Evolutionary conservation across 495 filamentous ascomycete genomes (phyloP).

Genomic region (Penicillium argentinense): DNA sequence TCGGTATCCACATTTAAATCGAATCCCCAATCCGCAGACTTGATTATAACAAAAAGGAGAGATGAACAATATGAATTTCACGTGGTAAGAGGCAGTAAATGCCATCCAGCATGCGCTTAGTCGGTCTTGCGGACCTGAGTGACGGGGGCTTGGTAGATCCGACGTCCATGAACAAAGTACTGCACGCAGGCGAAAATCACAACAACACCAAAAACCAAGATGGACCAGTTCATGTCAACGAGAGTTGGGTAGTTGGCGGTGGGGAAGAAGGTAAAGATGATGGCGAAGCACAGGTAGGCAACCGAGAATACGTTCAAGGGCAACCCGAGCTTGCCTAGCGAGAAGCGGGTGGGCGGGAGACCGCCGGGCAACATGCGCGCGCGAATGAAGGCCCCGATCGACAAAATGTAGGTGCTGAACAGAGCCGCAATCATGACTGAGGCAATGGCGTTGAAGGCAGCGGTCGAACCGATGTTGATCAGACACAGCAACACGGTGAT

Average conservation of each 20-base stretch:
- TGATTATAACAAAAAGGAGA: background rate
- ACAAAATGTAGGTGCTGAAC: conserved; percentile 44
- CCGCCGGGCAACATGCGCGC: conserved; percentile 24
- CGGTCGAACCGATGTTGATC: conserved; percentile 46
- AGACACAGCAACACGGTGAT: conserved; percentile 48
- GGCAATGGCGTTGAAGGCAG: conserved; percentile 46
- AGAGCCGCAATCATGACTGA: conserved; percentile 43
- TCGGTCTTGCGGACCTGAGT: conserved; percentile 26
- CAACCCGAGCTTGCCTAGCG: conserved; percentile 23
- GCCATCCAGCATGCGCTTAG: background rate
- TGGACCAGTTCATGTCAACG: conserved; percentile 44
- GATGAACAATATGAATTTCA: background rate
- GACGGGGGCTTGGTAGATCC: conserved; percentile 43
- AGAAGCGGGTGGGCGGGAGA: conserved; percentile 25
- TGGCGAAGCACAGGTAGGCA: conserved; percentile 29
- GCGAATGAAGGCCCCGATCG: conserved; percentile 28
- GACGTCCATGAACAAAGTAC: conserved; percentile 41
- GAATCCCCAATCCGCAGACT: too few relatives aligned
- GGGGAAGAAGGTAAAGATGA: conserved; percentile 51
- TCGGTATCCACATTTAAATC: background rate
- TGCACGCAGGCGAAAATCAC: conserved; percentile 43
- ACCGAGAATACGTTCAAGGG: conserved; percentile 27
- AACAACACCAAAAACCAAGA: conserved; percentile 42
- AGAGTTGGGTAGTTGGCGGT: conserved; percentile 30
- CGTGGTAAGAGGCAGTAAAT: background rate